Conservation (phyloP, 306 rosid species). For the Quercus parvula region DNA sequence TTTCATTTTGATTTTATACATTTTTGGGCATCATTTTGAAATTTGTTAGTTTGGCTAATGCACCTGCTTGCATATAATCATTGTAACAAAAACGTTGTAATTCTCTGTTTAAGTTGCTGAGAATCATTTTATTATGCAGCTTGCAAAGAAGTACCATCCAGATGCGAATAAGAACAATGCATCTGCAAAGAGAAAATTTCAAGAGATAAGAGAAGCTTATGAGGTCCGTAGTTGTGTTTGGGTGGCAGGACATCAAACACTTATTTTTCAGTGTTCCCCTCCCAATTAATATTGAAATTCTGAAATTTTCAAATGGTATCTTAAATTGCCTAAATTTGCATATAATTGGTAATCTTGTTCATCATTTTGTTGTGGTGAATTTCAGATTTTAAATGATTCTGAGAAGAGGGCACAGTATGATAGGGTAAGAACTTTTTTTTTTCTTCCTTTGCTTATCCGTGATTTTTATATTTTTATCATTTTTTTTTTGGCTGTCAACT, state of each 20-base stretch:
- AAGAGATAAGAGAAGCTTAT: slow-evolving; percentile 89
- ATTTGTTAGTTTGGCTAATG: not conserved
- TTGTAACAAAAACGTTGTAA: not conserved
- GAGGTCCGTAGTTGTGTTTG: slow-evolving; percentile 55
- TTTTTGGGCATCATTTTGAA: not conserved
- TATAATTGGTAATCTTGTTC: slow-evolving; percentile 16
- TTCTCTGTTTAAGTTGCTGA: slow-evolving; percentile 3
- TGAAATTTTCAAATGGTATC: slow-evolving; percentile 5
- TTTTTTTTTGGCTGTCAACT: not conserved
- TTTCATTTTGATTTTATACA: not conserved
- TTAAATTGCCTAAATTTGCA: slow-evolving; percentile 3
- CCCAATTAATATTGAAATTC: not conserved
- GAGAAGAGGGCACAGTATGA: slow-evolving; percentile 70
- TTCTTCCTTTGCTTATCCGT: not conserved
- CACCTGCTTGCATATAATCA: not conserved
- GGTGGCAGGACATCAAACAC: not conserved
- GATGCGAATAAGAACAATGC: slow-evolving; percentile 85
- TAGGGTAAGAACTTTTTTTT: slow-evolving; percentile 35
- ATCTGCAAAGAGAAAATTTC: slow-evolving; percentile 86
- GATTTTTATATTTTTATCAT: slow-evolving; percentile 4
- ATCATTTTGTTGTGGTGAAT: slow-evolving; percentile 15
- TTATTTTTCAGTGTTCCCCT: not conserved
- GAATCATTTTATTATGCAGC: slow-evolving; percentile 39
- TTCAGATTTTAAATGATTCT: slow-evolving; percentile 81
- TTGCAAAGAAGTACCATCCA: slow-evolving; percentile 94